Conservation (phyloP, 1,284 basidiomycete species). For the Puccinia novopanici region DNA sequence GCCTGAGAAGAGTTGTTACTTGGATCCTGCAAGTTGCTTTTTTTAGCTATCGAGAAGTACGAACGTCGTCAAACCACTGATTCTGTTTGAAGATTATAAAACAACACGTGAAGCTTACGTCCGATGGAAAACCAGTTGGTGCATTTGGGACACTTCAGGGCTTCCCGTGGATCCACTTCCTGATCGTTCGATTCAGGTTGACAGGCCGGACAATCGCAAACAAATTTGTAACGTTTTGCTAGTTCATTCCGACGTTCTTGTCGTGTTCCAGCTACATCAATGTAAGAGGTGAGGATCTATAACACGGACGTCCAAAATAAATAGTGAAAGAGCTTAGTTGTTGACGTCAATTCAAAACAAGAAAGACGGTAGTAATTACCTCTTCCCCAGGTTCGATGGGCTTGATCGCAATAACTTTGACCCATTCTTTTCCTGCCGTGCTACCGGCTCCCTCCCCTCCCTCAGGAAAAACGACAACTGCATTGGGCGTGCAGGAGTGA, state of each 20-base stretch:
- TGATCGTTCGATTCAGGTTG: slow-evolving; percentile 50
- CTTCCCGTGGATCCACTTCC: slow-evolving; percentile 47
- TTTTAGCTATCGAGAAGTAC: not conserved
- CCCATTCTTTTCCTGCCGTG: slow-evolving; percentile 59
- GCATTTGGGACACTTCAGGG: slow-evolving; percentile 48
- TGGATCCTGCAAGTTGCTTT: not conserved
- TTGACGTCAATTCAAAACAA: not conserved
- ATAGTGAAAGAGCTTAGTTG: not conserved
- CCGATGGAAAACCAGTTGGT: slow-evolving; percentile 45
- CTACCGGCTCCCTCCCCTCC: slow-evolving; percentile 53
- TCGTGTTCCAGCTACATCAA: slow-evolving; percentile 75
- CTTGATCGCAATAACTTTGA: slow-evolving; percentile 73
- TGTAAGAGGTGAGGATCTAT: slow-evolving; percentile 69
- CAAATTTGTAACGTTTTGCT: slow-evolving; percentile 75
- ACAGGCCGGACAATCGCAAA: slow-evolving; percentile 72
- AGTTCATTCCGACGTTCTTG: slow-evolving; percentile 67
- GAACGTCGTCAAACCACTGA: no score
- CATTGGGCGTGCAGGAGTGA: slow-evolving; percentile 88
- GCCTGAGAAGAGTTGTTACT: slow-evolving; percentile 2
- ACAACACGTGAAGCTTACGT: slow-evolving; percentile 15
- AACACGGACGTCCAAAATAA: not conserved
- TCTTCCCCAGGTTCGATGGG: slow-evolving; percentile 70
- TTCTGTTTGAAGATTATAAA: no score
- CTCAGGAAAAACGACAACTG: slow-evolving; percentile 80
- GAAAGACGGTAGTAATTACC: slow-evolving; percentile 60